These are phyloP conservation scores for Phoenix roebelenii DNA, from an alignment of 176 grass and related monocot species.

Conservation along the genomic window DNA sequence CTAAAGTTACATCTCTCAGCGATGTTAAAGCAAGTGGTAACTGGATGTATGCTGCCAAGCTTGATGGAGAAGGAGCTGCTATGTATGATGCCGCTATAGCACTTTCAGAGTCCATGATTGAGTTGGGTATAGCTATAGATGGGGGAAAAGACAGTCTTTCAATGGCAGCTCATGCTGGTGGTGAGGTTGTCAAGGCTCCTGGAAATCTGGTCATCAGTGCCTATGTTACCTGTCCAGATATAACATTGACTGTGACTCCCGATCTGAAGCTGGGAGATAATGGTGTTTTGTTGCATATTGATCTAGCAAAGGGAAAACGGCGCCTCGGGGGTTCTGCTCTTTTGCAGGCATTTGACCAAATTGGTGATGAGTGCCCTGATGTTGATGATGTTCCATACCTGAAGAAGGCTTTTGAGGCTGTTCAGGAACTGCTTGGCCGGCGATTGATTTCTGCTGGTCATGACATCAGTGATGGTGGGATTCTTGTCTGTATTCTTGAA, in stretches of 20 bases:
- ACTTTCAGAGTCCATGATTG: slow-evolving; percentile 76
- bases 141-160: slow-evolving; percentile 96
- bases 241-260: slow-evolving; percentile 83
- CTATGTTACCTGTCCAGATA: slow-evolving; percentile 88
- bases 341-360: slow-evolving; percentile 85
- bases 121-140: slow-evolving; percentile 85
- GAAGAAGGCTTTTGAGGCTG: slow-evolving; percentile 55
- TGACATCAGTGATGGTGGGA: slow-evolving; percentile 85
- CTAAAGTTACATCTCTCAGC: slow-evolving; percentile 60
- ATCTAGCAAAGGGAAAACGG: slow-evolving; percentile 55
- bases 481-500: slow-evolving; percentile 73
- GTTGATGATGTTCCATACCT: slow-evolving; percentile 74
- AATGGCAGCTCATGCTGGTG: slow-evolving; percentile 72
- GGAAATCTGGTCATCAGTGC: slow-evolving; percentile 90
- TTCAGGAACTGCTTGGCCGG: slow-evolving; percentile 65
- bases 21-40: slow-evolving; percentile 95
- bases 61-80: slow-evolving; percentile 84
- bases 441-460: slow-evolving; percentile 69
- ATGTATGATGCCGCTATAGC: slow-evolving; percentile 86
- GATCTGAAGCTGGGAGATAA: slow-evolving; percentile 70
- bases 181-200: slow-evolving; percentile 81
- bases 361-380: slow-evolving; percentile 79
- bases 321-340: slow-evolving; percentile 77
- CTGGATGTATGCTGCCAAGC: slow-evolving; percentile 96
- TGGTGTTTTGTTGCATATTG: slow-evolving; percentile 80